phyloP scores from a whole-genome alignment of 768 basidiomycete genomes.

The Lactarius hatsudake region DNA sequence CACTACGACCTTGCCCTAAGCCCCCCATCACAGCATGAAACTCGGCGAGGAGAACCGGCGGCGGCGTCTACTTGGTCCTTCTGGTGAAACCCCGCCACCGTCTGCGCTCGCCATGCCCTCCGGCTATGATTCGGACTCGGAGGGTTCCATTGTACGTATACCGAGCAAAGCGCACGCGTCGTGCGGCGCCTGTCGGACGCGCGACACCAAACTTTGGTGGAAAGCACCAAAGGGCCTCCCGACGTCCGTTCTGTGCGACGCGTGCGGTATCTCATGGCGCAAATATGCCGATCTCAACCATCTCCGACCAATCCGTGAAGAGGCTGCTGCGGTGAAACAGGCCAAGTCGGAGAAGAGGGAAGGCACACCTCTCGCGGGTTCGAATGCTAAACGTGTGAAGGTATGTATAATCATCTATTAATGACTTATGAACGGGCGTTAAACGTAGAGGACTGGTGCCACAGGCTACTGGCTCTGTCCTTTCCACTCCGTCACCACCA shows the following conservation, averaged over 20 bases:
- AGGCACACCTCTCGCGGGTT: constrained; percentile 54
- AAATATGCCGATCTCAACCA: constrained; percentile 88
- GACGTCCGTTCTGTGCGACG: constrained; percentile 77
- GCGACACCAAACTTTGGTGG: constrained; percentile 84
- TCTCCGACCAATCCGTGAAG: constrained; percentile 65
- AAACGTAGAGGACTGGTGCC: neutral
- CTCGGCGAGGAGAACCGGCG: constrained; percentile 62
- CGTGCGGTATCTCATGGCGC: constrained; percentile 84
- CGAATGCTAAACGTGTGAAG: constrained; percentile 62
- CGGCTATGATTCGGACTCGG: constrained; percentile 54
- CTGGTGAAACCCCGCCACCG: constrained; percentile 2
- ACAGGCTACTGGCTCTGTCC: constrained; percentile 45
- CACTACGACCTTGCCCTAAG: neutral
- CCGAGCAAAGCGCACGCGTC: constrained; percentile 51
- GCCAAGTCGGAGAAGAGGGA: constrained; percentile 50
- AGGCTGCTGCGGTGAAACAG: constrained; percentile 45
- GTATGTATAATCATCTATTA: constrained; percentile 33
- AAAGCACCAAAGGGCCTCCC: constrained; percentile 85
- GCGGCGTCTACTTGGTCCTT: constrained; percentile 17
- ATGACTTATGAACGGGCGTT: neutral
- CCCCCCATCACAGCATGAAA: constrained; percentile 45
- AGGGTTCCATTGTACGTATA: constrained; percentile 67
- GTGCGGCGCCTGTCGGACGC: constrained; percentile 84
- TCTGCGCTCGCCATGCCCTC: neutral
- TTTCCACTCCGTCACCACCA: constrained; percentile 64